Evolutionary conservation across 176 grass and related monocot genomes (phyloP), one percentile per base, ranked within the genome.

Genomic region (Otatea glauca): DNA sequence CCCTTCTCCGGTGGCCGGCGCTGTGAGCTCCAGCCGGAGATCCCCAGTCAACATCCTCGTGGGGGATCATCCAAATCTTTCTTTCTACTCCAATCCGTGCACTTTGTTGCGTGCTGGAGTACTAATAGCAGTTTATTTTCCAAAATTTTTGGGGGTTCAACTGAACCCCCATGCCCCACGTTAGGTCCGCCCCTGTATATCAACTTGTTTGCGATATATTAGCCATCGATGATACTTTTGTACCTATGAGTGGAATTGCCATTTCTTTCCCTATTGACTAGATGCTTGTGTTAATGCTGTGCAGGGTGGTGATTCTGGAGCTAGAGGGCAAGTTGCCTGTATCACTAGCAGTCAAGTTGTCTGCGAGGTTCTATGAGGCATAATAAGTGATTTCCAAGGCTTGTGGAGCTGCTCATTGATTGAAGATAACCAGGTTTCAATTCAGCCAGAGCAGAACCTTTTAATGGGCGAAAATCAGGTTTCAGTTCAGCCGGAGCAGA

Each of bases 341-440:
- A 34, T 84, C 4, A 1, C 32, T 34, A 69, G 23, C 34, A 68
- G 58, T 34, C 43, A 60, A 58, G 73, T 23, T 69, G 32, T 43
- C 21, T 10, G 16, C 1, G n/a, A 44, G 61, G n/a, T 87, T 75
- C 7, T 84, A 62, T 70, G 75, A 65, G 66, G 78, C 63, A 69
- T 21, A 43, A 58, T n/a, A 79, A 43, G 51, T 86, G 17, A 87
- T 75, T 75, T 59, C 15, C 66, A 79, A 18, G 27, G 24, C 51
- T 79, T 53, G 67, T 68, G 61, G 62, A 61, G 82, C 53, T 68
- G 17, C 61, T 63, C 44, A 51, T 56, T 80, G 70, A 87, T 91
- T 81, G 89, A 84, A 84, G 81, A 86, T 38, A 65, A n/a, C 38
- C 91, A 95, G 44, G 49, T 83, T 54, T 70, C 86, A 77, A 72